Percentiles rank a stretch among this genome's conserved stretches.
phyloP scores from a whole-genome alignment of 2,329 filamentous ascomycete species.

The Fusarium duplospermum region DNA sequence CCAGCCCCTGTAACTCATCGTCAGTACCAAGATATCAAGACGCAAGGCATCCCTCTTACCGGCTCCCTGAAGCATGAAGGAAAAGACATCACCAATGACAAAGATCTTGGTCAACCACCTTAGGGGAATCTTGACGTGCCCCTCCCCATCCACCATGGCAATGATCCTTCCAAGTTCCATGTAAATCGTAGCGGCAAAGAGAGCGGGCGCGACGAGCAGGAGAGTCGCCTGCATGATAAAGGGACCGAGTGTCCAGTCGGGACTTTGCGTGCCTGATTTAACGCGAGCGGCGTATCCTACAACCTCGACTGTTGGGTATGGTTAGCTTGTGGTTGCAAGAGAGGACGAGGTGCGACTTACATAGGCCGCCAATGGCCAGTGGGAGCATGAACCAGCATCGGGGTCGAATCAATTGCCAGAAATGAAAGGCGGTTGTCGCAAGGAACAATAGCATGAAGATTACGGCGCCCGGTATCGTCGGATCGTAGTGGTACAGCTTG shows the following conservation, averaged over 20 bases:
- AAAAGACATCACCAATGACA: conserved; percentile 28
- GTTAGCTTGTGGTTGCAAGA: not conserved
- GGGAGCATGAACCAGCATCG: not conserved
- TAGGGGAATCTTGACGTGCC: not conserved
- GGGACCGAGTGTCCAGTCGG: not conserved
- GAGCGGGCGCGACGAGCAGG: conserved; percentile 8
- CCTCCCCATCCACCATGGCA: not conserved
- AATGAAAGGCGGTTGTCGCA: not conserved
- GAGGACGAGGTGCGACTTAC: not conserved
- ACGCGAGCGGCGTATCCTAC: conserved; percentile 1
- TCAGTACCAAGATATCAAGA: not conserved
- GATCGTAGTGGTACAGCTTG: conserved; percentile 2
- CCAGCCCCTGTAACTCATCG: conserved; percentile 1
- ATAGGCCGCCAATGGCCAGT: not conserved
- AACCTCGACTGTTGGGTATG: not conserved
- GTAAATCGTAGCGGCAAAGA: conserved; percentile 11
- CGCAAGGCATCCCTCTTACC: not conserved
- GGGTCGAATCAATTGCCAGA: not conserved
- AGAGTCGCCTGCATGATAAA: conserved; percentile 7
- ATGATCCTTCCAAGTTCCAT: conserved; percentile 3
- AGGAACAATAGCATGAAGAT: not conserved
- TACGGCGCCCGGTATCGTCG: not conserved
- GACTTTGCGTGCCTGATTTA: not conserved
- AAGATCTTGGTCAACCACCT: conserved; percentile 36
- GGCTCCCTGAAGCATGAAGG: conserved; percentile 24